Evolutionary conservation across 73 alveolate genomes (phyloP).

Genomic region (Halteria grandinella): DNA sequence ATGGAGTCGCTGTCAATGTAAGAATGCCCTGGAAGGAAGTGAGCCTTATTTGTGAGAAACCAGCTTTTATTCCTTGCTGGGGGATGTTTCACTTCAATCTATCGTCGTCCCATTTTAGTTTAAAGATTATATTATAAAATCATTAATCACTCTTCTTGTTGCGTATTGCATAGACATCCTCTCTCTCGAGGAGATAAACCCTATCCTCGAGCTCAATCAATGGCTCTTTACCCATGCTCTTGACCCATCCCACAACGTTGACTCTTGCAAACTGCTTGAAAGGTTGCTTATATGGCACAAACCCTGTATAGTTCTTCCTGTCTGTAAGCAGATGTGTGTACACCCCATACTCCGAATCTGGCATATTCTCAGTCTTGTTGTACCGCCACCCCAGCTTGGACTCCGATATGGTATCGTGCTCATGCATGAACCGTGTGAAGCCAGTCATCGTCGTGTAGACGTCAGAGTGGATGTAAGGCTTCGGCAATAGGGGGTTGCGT

Average conservation of each 20-base stretch:
- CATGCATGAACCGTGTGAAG: conserved; percentile 61
- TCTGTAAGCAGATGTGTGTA: conserved; percentile 63
- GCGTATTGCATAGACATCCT: conserved; percentile 31
- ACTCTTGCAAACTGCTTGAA: neutral
- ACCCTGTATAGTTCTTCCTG: conserved; percentile 49
- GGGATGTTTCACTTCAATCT: no score
- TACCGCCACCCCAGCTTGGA: conserved; percentile 66
- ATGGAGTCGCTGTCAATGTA: no score
- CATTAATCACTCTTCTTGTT: neutral
- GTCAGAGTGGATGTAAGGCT: conserved; percentile 36
- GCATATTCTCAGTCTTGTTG: conserved; percentile 48
- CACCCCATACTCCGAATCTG: conserved; percentile 33
- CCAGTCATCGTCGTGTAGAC: conserved; percentile 76
- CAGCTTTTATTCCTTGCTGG: no score
- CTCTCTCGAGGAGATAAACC: conserved; percentile 51
- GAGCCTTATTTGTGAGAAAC: no score
- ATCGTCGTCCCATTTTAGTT: neutral
- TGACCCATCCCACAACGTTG: conserved; percentile 10
- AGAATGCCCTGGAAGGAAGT: no score
- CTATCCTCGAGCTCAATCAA: conserved; percentile 8
- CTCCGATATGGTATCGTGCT: conserved; percentile 18
- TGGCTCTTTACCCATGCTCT: neutral
- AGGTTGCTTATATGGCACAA: conserved; percentile 15
- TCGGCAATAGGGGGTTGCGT: neutral
- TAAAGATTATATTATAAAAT: no score